Evolutionary conservation across 768 basidiomycete species (phyloP).

Genomic region (Agaricus sinodeliciosus): DNA sequence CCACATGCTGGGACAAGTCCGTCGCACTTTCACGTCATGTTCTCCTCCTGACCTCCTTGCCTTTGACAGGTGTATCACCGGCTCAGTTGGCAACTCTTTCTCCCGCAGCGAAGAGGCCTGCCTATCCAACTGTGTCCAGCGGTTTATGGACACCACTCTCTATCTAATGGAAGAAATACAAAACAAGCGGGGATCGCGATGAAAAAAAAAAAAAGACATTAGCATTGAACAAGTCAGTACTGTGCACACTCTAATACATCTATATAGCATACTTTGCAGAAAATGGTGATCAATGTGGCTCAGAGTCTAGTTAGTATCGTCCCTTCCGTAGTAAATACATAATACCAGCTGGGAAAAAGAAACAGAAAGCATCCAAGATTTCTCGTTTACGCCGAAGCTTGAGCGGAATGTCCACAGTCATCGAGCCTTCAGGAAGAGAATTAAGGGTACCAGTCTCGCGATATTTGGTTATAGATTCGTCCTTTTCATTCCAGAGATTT

Average conservation of each 20-base stretch:
- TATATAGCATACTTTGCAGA: conserved; percentile 1
- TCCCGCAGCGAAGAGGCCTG: conserved; percentile 77
- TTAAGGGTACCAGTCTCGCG: conserved; percentile 45
- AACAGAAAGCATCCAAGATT: conserved; percentile 61
- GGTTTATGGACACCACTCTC: conserved; percentile 84
- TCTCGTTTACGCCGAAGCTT: conserved; percentile 48
- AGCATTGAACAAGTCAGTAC: neutral
- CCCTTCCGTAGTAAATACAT: conserved; percentile 40
- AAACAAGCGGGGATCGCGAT: conserved; percentile 24
- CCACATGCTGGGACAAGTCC: conserved; percentile 91
- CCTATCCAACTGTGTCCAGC: conserved; percentile 83
- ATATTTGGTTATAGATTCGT: conserved; percentile 66
- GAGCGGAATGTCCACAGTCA: conserved; percentile 50
- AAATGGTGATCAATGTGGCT: conserved; percentile 11
- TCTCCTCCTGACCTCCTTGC: neutral
- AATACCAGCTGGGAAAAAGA: conserved; percentile 53
- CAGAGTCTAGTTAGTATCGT: conserved; percentile 3
- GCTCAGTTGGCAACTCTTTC: conserved; percentile 72
- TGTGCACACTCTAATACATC: conserved; percentile 6
- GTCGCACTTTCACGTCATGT: conserved; percentile 19
- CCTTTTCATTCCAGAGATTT: conserved; percentile 80
- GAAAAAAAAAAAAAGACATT: too few species aligned
- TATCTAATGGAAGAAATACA: conserved; percentile 72
- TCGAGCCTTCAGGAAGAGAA: conserved; percentile 15
- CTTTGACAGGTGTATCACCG: conserved; percentile 64